These are phyloP conservation scores for Coniferiporia sulphurascens DNA, from an alignment of 1,284 basidiomycete species.

Conservation along the genomic window DNA sequence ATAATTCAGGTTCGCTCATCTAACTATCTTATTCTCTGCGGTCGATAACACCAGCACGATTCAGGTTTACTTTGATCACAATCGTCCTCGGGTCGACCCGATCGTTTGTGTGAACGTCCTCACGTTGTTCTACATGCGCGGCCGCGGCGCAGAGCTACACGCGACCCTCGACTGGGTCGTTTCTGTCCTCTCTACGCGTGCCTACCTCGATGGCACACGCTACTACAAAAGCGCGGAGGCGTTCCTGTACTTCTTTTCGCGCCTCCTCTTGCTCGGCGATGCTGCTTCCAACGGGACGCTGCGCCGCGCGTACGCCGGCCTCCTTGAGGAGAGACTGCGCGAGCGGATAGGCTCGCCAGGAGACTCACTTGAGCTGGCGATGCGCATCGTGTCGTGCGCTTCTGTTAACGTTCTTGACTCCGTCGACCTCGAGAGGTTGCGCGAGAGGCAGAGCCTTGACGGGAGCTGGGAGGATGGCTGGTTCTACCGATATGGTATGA, in stretches of 20 bases:
- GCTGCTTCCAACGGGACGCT: neutral
- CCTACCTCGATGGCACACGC: constrained; percentile 50
- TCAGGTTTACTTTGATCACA: constrained; percentile 18
- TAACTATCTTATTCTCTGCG: neutral
- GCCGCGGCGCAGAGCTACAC: constrained; percentile 42
- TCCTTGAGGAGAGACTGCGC: neutral
- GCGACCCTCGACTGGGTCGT: constrained; percentile 47
- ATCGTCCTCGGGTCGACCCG: constrained; percentile 30
- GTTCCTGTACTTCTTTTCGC: constrained; percentile 50
- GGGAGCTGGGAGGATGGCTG: constrained; percentile 18
- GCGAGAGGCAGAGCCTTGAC: constrained; percentile 14
- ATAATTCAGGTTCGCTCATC: neutral
- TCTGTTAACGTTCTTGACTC: constrained; percentile 3
- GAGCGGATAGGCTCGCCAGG: constrained; percentile 13
- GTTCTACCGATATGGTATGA: constrained; percentile 14
- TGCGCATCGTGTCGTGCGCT: constrained; percentile 15
- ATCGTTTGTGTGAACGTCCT: constrained; percentile 50
- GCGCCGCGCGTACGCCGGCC: neutral
- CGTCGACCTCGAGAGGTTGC: constrained; percentile 12
- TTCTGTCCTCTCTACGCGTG: constrained; percentile 44
- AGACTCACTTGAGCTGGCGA: constrained; percentile 14
- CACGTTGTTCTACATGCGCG: constrained; percentile 44
- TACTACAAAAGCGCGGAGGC: constrained; percentile 52
- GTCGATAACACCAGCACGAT: neutral
- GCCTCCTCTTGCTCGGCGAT: constrained; percentile 33